These are phyloP conservation scores for Madurella mycetomatis DNA, from an alignment of 2,329 filamentous ascomycete species.

Conservation along the genomic window DNA sequence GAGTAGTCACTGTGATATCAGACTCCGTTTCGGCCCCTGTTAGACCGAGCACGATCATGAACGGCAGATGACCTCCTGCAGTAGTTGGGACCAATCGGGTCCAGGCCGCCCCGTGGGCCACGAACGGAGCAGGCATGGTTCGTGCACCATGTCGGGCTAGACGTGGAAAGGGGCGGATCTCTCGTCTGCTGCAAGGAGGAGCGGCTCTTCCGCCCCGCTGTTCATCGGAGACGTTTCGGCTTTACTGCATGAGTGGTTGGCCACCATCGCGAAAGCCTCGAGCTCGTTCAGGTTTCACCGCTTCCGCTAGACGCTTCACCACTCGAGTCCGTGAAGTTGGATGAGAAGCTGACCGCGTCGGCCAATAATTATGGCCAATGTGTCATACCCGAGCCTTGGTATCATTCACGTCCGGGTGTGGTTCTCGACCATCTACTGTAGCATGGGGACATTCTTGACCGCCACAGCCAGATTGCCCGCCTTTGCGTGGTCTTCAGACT, in stretches of 20 bases:
- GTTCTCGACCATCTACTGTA: too few relatives aligned
- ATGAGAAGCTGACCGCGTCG: not conserved
- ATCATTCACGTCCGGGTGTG: too few relatives aligned
- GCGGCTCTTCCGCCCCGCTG: not conserved
- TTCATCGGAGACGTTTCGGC: not conserved
- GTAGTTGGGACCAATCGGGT: conserved; percentile 15
- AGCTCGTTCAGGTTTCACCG: not conserved
- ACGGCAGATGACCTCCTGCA: conserved; percentile 11
- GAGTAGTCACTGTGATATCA: not conserved
- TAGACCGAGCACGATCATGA: not conserved
- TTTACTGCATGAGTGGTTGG: not conserved
- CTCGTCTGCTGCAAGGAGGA: not conserved
- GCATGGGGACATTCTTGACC: too few relatives aligned
- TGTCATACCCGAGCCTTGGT: not conserved
- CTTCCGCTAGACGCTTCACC: not conserved
- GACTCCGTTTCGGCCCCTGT: not conserved
- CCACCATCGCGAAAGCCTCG: not conserved
- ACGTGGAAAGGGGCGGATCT: not conserved
- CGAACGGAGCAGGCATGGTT: not conserved
- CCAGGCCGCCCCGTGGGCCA: not conserved
- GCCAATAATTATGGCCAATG: not conserved
- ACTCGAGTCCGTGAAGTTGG: not conserved
- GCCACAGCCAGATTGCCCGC: too few relatives aligned
- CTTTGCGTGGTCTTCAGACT: too few relatives aligned
- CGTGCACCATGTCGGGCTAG: not conserved